Conservation (phyloP, 2,329 filamentous ascomycete species). For the Dactylonectria macrodidyma region DNA sequence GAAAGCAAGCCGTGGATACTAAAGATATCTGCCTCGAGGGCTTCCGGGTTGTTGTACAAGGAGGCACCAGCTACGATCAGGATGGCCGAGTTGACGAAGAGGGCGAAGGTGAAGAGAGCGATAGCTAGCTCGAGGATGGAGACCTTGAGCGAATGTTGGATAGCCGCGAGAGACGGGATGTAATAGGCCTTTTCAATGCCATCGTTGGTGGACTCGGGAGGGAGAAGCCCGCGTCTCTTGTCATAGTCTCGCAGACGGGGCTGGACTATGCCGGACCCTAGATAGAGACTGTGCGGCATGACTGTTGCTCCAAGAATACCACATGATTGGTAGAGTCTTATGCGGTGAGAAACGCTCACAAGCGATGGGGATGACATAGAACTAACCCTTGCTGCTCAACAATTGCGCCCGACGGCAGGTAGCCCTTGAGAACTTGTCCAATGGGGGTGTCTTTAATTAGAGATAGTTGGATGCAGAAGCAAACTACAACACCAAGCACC, state of each 20-base stretch:
- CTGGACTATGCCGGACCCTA: slow-evolving; percentile 80
- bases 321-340: slow-evolving; percentile 75
- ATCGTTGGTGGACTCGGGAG: slow-evolving; percentile 51
- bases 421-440: slow-evolving; percentile 75
- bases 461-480: slow-evolving; percentile 79
- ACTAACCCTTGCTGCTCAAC: slow-evolving; percentile 69
- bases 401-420: slow-evolving; percentile 72
- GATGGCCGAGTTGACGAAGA: slow-evolving; percentile 89
- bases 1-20: slow-evolving; percentile 83
- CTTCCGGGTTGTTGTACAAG: slow-evolving; percentile 74
- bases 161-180: slow-evolving; percentile 79
- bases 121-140: slow-evolving; percentile 79
- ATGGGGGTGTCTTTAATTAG: slow-evolving; percentile 69
- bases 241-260: slow-evolving; percentile 77
- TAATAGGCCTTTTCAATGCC: slow-evolving; percentile 71
- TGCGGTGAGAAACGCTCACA: slow-evolving; percentile 33
- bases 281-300: slow-evolving; percentile 79
- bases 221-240: slow-evolving; percentile 67
- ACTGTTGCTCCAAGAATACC: slow-evolving; percentile 84
- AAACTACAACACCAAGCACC: slow-evolving; percentile 78
- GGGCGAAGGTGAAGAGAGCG: slow-evolving; percentile 85
- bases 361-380: fast-evolving
- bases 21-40: slow-evolving; percentile 83
- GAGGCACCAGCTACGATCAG: slow-evolving; percentile 86
- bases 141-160: slow-evolving; percentile 80